Conservation (phyloP, 1,284 basidiomycete genomes). For the Irpex sp. region DNA sequence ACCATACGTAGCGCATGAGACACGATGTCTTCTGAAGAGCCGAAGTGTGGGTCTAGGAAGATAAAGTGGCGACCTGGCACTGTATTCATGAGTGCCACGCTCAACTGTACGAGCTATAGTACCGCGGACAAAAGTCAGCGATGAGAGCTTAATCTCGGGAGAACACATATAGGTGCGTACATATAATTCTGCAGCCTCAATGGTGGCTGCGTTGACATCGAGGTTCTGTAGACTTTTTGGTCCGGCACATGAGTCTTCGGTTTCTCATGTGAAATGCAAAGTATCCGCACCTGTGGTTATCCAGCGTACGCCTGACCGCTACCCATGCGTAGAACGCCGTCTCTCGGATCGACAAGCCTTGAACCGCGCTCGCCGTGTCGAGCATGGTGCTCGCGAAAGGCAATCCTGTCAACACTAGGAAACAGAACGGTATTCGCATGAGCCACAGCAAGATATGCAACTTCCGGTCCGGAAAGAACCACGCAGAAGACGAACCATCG, state of each 20-base stretch:
- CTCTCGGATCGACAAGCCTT: slow-evolving; percentile 15
- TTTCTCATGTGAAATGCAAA: slow-evolving; percentile 4
- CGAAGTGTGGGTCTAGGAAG: slow-evolving; percentile 45
- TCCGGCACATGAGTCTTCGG: background rate
- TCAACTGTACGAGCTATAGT: slow-evolving; percentile 48
- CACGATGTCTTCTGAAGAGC: slow-evolving; percentile 35
- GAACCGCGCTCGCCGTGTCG: slow-evolving; percentile 14
- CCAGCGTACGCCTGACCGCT: slow-evolving; percentile 16
- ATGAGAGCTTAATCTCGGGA: background rate
- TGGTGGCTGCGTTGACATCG: background rate
- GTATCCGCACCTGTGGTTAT: slow-evolving; percentile 12
- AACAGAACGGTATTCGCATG: background rate
- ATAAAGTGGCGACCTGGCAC: slow-evolving; percentile 46
- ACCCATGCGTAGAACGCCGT: slow-evolving; percentile 20
- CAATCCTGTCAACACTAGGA: slow-evolving; percentile 9
- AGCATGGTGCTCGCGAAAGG: slow-evolving; percentile 19
- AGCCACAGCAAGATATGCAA: background rate
- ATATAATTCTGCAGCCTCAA: slow-evolving; percentile 16
- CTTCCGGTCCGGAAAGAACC: slow-evolving; percentile 6
- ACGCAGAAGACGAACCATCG: slow-evolving; percentile 17
- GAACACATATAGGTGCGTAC: slow-evolving; percentile 12
- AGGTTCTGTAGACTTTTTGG: background rate
- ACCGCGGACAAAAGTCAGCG: slow-evolving; percentile 2
- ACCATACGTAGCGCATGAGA: slow-evolving; percentile 37
- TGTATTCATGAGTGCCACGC: slow-evolving; percentile 37